Evolutionary conservation across 306 rosid species (phyloP).

Genomic region (Fragaria ananassa): DNA sequence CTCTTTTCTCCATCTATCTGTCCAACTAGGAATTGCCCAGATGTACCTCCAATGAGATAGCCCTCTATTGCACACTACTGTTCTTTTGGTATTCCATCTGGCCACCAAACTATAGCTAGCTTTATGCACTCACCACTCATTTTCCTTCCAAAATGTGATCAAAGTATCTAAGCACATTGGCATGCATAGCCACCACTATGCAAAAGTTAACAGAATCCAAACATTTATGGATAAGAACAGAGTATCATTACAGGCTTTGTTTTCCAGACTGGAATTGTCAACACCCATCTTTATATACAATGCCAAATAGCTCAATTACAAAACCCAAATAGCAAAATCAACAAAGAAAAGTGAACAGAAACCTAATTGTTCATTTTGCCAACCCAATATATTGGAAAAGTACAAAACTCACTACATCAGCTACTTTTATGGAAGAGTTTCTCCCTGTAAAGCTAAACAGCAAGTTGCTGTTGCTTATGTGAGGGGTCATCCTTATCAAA

Average conservation of each 20-base stretch:
- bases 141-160: background rate
- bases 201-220: conserved; percentile 7
- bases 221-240: conserved; percentile 18
- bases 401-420: conserved; percentile 33
- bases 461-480: conserved; percentile 65
- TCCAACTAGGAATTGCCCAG: conserved; percentile 19
- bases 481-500: conserved; percentile 78
- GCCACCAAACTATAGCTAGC: conserved; percentile 17
- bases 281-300: conserved; percentile 34
- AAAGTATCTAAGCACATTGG: conserved; percentile 8
- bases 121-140: conserved; percentile 14
- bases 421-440: conserved; percentile 20
- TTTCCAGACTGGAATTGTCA: conserved; percentile 46
- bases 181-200: conserved; percentile 6
- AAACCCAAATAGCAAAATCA: background rate
- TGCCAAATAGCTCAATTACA: conserved; percentile 16
- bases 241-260: conserved; percentile 16
- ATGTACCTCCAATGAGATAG: conserved; percentile 5
- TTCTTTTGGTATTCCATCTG: conserved; percentile 16
- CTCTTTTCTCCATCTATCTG: conserved; percentile 3
- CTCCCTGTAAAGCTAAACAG: conserved; percentile 46
- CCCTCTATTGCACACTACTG: background rate
- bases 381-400: conserved; percentile 7
- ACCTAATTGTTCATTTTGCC: conserved; percentile 23
- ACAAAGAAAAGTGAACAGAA: background rate